Conservation (phyloP, 2,329 filamentous ascomycete genomes). For the Xylariaceae sp. region DNA sequence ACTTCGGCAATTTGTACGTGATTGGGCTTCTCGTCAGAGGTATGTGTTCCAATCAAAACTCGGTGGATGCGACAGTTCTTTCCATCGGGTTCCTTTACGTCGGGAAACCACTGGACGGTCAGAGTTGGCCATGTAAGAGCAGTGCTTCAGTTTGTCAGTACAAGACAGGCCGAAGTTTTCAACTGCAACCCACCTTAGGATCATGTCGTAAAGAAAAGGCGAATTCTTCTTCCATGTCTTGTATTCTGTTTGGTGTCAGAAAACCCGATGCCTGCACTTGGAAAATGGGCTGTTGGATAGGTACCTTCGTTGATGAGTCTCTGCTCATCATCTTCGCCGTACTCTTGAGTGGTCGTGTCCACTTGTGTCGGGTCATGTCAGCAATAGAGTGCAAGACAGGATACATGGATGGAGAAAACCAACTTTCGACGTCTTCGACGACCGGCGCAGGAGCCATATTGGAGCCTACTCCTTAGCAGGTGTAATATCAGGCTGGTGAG, state of each 20-base stretch:
- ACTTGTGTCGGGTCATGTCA: slow-evolving; percentile 39
- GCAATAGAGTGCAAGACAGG: slow-evolving; percentile 3
- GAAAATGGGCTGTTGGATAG: not conserved
- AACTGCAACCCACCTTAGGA: slow-evolving; percentile 66
- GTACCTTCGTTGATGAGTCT: slow-evolving; percentile 92
- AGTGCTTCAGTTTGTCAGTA: slow-evolving; percentile 52
- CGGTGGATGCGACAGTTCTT: slow-evolving; percentile 89
- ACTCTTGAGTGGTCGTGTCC: slow-evolving; percentile 61
- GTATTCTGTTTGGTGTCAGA: slow-evolving; percentile 67
- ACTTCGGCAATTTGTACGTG: slow-evolving; percentile 94
- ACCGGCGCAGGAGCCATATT: slow-evolving; percentile 53
- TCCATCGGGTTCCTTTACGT: slow-evolving; percentile 84
- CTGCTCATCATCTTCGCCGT: slow-evolving; percentile 73
- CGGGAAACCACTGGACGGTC: slow-evolving; percentile 97
- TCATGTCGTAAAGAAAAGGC: slow-evolving; percentile 97
- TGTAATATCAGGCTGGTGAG: not conserved
- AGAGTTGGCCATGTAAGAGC: slow-evolving; percentile 97
- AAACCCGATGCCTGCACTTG: not conserved
- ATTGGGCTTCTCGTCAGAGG: slow-evolving; percentile 81
- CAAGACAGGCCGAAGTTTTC: not conserved
- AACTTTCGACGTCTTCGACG: slow-evolving; percentile 55
- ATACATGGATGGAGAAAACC: slow-evolving; percentile 22
- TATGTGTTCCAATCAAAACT: slow-evolving; percentile 91
- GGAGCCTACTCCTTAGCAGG: not conserved
- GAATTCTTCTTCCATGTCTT: slow-evolving; percentile 99